These are phyloP conservation scores for Venturia asperata DNA, from an alignment of 2,329 filamentous ascomycete genomes.

Conservation along the genomic window DNA sequence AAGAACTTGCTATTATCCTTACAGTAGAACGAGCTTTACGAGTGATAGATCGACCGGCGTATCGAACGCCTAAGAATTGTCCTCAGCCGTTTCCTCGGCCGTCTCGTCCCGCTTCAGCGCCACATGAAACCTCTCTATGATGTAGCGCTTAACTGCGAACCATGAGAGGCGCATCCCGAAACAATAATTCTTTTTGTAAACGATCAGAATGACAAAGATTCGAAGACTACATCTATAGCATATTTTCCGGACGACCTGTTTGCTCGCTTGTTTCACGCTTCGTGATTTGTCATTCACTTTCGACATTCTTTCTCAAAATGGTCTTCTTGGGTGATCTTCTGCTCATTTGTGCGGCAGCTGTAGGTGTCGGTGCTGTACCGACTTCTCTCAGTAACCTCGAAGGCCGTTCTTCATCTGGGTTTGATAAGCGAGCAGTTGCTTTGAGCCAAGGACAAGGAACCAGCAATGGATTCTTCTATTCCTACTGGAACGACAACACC, in stretches of 20 bases:
- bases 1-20: too few species aligned
- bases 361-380: not conserved
- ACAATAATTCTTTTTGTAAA: not conserved
- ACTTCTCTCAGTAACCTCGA: not conserved
- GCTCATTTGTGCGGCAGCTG: not conserved
- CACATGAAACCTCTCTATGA: not conserved
- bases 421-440: not conserved
- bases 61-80: too few species aligned
- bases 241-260: too few species aligned
- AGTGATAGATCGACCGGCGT: too few species aligned
- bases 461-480: constrained; percentile 40
- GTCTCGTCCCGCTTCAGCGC: too few species aligned
- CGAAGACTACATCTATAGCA: not conserved
- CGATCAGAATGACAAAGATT: not conserved
- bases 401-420: not conserved
- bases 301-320: not conserved
- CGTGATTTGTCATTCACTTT: not conserved
- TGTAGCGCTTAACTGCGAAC: not conserved
- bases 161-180: not conserved
- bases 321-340: constrained; percentile 34
- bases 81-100: not conserved
- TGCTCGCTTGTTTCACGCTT: too few species aligned
- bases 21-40: not conserved
- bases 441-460: constrained; percentile 25
- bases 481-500: constrained; percentile 41